Evolutionary conservation across 441 rosid genomes (phyloP), one percentile per base, ranked within the genome.

Genomic region (Jatropha multifida): DNA sequence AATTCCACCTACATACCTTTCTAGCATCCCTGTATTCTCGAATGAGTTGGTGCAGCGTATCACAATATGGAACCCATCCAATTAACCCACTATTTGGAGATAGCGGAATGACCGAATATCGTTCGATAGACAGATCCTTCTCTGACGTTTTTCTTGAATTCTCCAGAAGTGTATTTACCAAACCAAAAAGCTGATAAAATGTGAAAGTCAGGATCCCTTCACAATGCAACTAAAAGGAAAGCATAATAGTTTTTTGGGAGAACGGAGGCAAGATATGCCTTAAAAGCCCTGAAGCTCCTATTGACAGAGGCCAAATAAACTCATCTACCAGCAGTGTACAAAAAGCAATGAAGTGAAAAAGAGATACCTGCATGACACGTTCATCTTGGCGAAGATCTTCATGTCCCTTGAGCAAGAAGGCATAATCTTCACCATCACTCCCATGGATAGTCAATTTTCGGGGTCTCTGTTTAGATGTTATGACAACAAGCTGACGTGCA

Each of bases 381-480:
- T 96, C 99, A 87, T 96, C 98, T 78, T 96, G 99, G 82, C 99
- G 96, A 58, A 96, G 81, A 85, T 96, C 99, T 87, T 96, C 98
- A 79, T 96, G 99, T 46, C 99, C 98, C 88, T 96, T 96, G 72
- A 96, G 88, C 89, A 96, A 85, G 82, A 94, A 96, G 76, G 97
- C 91, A 83, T 96, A 83, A 74, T 93, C 98, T 83, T 91, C 92
- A 71, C 99, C 99, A 69, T 96, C 94, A 79, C 87, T 94, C 64
- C 98, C 99, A 65, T 90, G 92, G 85, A 96, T 96, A 66, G 99
- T 96, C 89, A 96, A 88, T 79, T 94, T 96, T 59, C 99, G 86
- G 23, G 99, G 99, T 63, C 98, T 85, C 85, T 96, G 99, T 84
- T 94, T 96, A 51, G 99, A 96, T 64, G 97, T 83, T 75, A 96